phyloP scores from a whole-genome alignment of 1,139 yeast genomes.

The Waltiozyma sp. region DNA sequence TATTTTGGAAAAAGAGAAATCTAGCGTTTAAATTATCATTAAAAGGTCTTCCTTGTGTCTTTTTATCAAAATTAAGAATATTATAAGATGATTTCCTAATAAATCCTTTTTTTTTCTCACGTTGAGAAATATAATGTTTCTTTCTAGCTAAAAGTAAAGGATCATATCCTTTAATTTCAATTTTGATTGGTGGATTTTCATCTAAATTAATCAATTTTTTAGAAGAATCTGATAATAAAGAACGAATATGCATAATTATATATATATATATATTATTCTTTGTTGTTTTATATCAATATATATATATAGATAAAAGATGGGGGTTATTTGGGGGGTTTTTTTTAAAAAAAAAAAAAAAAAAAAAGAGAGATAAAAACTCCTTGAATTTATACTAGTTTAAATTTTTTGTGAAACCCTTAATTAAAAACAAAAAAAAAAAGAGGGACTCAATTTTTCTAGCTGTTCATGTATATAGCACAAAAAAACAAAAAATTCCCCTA shows the following conservation, averaged over 20 bases:
- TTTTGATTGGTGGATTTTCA: slow-evolving; percentile 14
- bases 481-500: too few species aligned
- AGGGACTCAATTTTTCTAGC: too few species aligned
- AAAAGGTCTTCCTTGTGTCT: slow-evolving; percentile 31
- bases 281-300: too few species aligned
- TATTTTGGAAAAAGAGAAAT: slow-evolving; percentile 18
- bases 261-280: too few species aligned
- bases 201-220: not conserved
- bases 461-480: too few species aligned
- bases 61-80: slow-evolving; percentile 1
- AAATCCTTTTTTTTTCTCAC: slow-evolving; percentile 3
- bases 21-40: slow-evolving; percentile 24
- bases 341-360: not conserved
- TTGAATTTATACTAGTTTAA: not conserved
- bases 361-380: not conserved
- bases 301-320: too few species aligned
- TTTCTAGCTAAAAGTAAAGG: slow-evolving; percentile 18
- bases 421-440: not conserved
- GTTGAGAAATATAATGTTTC: slow-evolving; percentile 15
- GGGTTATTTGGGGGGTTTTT: not conserved
- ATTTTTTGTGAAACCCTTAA: not conserved
- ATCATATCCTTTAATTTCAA: slow-evolving; percentile 11
- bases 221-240: slow-evolving; percentile 1
- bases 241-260: slow-evolving; percentile 2
- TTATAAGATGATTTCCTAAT: not conserved